These are phyloP conservation scores for Wallemia mellicola DNA, from an alignment of 1,284 basidiomycete genomes.

Conservation along the genomic window DNA sequence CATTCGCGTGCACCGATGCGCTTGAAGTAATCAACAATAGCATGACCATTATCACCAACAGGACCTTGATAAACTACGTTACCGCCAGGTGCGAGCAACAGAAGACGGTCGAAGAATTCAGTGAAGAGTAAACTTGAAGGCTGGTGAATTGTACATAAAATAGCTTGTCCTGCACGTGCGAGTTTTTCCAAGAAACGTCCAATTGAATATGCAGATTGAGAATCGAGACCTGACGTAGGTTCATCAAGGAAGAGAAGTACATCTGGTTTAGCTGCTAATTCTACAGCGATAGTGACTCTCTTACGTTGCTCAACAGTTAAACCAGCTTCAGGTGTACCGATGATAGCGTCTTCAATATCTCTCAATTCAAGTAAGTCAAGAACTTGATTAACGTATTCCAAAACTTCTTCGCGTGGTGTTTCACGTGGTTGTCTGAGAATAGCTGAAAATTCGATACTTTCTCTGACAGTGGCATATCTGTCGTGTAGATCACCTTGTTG, in stretches of 20 bases:
- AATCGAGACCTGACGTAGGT: slow-evolving; percentile 25
- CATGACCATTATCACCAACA: slow-evolving; percentile 5
- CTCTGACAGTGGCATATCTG: slow-evolving; percentile 35
- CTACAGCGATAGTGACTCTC: slow-evolving; percentile 28
- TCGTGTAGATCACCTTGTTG: slow-evolving; percentile 28
- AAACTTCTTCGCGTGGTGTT: slow-evolving; percentile 19
- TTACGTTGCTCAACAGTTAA: slow-evolving; percentile 25
- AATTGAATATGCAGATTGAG: slow-evolving; percentile 26
- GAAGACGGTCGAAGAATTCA: slow-evolving; percentile 28
- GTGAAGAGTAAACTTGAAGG: slow-evolving; percentile 33
- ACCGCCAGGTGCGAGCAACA: slow-evolving; percentile 15
- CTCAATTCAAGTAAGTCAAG: slow-evolving; percentile 20
- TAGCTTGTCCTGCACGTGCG: slow-evolving; percentile 41
- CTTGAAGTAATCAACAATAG: slow-evolving; percentile 22
- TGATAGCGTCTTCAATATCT: slow-evolving; percentile 17
- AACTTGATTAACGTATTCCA: slow-evolving; percentile 23
- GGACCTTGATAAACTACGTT: slow-evolving; percentile 10
- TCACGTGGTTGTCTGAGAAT: slow-evolving; percentile 25
- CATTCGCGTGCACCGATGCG: slow-evolving; percentile 21
- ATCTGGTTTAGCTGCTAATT: slow-evolving; percentile 27
- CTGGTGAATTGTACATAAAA: slow-evolving; percentile 25
- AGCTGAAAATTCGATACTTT: slow-evolving; percentile 27
- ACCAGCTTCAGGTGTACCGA: slow-evolving; percentile 21
- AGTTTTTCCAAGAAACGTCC: slow-evolving; percentile 28
- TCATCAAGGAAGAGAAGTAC: slow-evolving; percentile 25